Conservation (phyloP, 208 protist genomes). For the Acanthamoeba triangularis region DNA sequence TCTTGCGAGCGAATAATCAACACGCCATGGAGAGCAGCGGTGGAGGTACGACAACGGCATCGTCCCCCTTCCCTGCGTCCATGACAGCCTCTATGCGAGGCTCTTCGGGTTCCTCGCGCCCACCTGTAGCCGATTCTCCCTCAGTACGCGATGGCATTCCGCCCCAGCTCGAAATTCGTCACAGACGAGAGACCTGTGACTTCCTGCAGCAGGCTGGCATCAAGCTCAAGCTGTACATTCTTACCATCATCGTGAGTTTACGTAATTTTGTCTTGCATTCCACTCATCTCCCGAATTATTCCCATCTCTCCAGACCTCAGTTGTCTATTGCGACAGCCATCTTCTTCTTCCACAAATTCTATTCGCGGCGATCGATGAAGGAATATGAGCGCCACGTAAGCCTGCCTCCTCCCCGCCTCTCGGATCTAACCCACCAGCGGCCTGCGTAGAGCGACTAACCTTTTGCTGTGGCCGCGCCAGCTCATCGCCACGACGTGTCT, state of each 20-base stretch:
- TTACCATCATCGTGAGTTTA: not conserved
- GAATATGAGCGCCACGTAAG: conserved; percentile 87
- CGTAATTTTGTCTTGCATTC: not conserved
- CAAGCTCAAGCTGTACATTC: conserved; percentile 61
- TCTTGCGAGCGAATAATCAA: not conserved
- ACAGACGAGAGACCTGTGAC: conserved; percentile 35
- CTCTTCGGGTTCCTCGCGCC: not conserved
- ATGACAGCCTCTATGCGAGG: not conserved
- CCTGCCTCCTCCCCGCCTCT: not conserved
- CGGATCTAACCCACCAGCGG: conserved; percentile 15
- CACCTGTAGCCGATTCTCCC: not conserved
- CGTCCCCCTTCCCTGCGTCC: not conserved
- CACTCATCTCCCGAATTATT: not conserved
- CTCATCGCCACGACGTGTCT: conserved; percentile 88
- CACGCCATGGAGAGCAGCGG: not conserved
- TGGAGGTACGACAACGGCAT: not conserved
- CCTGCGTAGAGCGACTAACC: not conserved
- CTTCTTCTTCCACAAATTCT: conserved; percentile 93
- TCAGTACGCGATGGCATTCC: conserved; percentile 20
- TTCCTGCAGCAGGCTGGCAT: conserved; percentile 72
- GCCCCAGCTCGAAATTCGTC: conserved; percentile 12
- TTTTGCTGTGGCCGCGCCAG: conserved; percentile 46
- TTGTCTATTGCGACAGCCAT: conserved; percentile 91
- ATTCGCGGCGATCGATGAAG: conserved; percentile 87
- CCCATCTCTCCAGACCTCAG: conserved; percentile 85